A percentile compares a stretch with the other conserved stretches of the same genome.
Evolutionary conservation across 495 filamentous ascomycete genomes (phyloP).

Genomic region (Aspergillus cristatus): DNA sequence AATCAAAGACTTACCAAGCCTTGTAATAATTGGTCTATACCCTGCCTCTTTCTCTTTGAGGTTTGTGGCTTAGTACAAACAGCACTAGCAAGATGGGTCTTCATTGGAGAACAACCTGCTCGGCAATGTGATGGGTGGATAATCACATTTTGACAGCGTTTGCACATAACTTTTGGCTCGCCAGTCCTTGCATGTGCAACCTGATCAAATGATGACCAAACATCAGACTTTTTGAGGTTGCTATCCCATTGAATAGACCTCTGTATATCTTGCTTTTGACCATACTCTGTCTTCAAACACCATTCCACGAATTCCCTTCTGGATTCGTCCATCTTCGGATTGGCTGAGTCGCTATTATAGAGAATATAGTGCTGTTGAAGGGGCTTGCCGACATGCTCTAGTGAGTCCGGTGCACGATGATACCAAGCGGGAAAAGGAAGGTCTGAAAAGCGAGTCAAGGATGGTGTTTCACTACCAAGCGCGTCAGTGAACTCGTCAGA

Average conservation of each 20-base stretch:
- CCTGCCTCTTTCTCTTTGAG: too few relatives aligned
- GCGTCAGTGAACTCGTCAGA: too few relatives aligned
- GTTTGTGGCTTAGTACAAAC: too few relatives aligned
- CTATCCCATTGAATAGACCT: not conserved
- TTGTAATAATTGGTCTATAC: too few relatives aligned
- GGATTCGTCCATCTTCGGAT: too few relatives aligned
- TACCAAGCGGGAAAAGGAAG: too few relatives aligned
- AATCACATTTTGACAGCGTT: not conserved
- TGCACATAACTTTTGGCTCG: slow-evolving; percentile 8
- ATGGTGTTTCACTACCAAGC: too few relatives aligned
- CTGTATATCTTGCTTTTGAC: not conserved
- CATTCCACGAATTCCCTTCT: slow-evolving; percentile 5
- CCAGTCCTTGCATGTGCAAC: slow-evolving; percentile 5
- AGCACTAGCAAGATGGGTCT: not conserved
- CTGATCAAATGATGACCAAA: slow-evolving; percentile 6
- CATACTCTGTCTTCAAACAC: slow-evolving; percentile 5
- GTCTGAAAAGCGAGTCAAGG: too few relatives aligned
- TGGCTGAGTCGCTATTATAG: slow-evolving; percentile 1
- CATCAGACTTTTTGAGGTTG: not conserved
- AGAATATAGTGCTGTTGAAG: slow-evolving; percentile 1
- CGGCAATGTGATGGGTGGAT: not conserved
- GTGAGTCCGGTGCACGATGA: too few relatives aligned
- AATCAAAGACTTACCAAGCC: too few relatives aligned
- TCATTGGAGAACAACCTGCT: not conserved
- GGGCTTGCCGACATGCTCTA: too few relatives aligned